A percentile compares a stretch with the other conserved stretches of the same genome.
phyloP scores from a whole-genome alignment of 2,329 filamentous ascomycete species.

The Tolypocladium tundrense region DNA sequence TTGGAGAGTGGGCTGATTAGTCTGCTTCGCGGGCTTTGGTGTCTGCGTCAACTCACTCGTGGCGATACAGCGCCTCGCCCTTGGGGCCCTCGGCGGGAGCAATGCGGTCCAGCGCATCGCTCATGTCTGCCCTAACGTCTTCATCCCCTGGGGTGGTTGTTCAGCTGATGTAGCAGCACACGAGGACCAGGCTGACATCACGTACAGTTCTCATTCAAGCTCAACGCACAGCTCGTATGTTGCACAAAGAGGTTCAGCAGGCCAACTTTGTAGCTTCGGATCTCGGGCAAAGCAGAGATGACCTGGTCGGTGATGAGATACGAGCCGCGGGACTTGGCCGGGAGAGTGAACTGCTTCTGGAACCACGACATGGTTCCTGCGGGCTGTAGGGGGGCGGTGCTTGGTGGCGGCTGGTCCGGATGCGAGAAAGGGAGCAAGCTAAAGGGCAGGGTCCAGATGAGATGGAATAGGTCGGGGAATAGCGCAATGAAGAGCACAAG shows the following conservation, averaged over 20 bases:
- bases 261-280: constrained; percentile 74
- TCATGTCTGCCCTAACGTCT: constrained; percentile 90
- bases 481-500: constrained; percentile 38
- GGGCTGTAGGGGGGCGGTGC: constrained; percentile 17
- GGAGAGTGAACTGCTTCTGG: constrained; percentile 77
- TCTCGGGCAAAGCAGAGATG: constrained; percentile 61
- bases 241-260: constrained; percentile 86
- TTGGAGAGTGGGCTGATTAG: neutral
- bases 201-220: constrained; percentile 79
- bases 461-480: constrained; percentile 44
- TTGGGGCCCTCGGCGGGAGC: constrained; percentile 67
- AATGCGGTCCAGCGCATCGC: constrained; percentile 82
- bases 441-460: constrained; percentile 38
- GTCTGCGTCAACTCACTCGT: constrained; percentile 31
- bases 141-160: constrained; percentile 38
- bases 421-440: constrained; percentile 24
- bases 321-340: constrained; percentile 65
- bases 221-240: constrained; percentile 86
- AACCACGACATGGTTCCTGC: constrained; percentile 56
- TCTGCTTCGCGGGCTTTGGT: no score
- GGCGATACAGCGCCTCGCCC: constrained; percentile 67
- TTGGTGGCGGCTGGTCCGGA: constrained; percentile 9
- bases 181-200: constrained; percentile 30
- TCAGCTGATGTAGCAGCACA: constrained; percentile 10
- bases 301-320: constrained; percentile 84